Percentiles rank a stretch among this genome's conserved stretches.
These are phyloP conservation scores for Aureobasidium leucospermi DNA, from an alignment of 2,329 filamentous ascomycete genomes.

Conservation along the genomic window DNA sequence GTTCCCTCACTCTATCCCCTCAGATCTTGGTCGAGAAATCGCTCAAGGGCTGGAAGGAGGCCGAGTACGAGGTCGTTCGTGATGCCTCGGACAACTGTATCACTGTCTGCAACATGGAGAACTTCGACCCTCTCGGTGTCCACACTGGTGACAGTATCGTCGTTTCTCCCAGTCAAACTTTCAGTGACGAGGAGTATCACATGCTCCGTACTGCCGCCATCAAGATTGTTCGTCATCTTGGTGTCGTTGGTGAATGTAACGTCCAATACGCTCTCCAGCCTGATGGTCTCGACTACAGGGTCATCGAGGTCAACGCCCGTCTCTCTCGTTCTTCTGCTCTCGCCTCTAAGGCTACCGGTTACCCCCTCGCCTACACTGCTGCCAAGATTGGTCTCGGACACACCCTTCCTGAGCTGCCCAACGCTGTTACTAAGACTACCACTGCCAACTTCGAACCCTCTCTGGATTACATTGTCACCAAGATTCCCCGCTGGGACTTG, in stretches of 20 bases:
- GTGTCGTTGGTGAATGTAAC: slow-evolving; percentile 97
- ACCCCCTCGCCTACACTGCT: slow-evolving; percentile 92
- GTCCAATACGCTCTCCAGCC: slow-evolving; percentile 96
- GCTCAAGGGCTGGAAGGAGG: slow-evolving; percentile 98
- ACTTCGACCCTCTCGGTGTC: slow-evolving; percentile 95
- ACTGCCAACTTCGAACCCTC: slow-evolving; percentile 98
- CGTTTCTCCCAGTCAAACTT: slow-evolving; percentile 90
- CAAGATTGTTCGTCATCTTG: slow-evolving; percentile 95
- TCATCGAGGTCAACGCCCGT: slow-evolving; percentile 98
- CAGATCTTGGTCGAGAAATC: slow-evolving; percentile 98
- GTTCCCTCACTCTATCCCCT: slow-evolving; percentile 85
- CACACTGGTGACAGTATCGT: slow-evolving; percentile 99
- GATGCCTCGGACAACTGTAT: slow-evolving; percentile 98
- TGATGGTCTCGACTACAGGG: slow-evolving; percentile 93
- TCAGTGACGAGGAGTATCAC: slow-evolving; percentile 98
- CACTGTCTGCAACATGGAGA: slow-evolving; percentile 98
- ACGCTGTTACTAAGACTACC: slow-evolving; percentile 96
- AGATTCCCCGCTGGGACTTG: slow-evolving; percentile 97
- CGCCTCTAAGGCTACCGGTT: slow-evolving; percentile 95
- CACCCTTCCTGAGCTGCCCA: slow-evolving; percentile 89
- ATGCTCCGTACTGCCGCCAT: slow-evolving; percentile 97
- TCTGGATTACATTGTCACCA: slow-evolving; percentile 95
- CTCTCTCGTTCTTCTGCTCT: slow-evolving; percentile 94
- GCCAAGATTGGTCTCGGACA: slow-evolving; percentile 97
- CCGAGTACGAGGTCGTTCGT: slow-evolving; percentile 96